Evolutionary conservation across 2,329 filamentous ascomycete genomes (phyloP), one percentile per base, ranked within the genome.

Genomic region (Apiospora phragmitis): DNA sequence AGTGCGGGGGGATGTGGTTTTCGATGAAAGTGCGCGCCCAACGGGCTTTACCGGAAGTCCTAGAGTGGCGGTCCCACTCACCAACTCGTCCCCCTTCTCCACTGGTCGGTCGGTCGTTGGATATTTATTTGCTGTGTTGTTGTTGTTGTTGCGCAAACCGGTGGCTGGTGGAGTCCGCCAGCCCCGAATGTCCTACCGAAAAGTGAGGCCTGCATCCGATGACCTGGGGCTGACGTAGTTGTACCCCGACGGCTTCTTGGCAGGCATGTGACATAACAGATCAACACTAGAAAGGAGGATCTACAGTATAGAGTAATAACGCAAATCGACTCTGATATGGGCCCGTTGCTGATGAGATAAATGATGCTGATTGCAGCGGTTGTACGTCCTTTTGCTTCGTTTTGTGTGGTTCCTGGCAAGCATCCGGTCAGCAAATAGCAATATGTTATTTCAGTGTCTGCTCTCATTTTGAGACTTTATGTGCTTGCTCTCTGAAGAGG

Each of bases 1-100:
- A 35, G 65, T 67, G 65, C 65, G 65, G 65, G 65, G 65, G 65
- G 65, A 21, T n/a, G 65, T 38, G 55, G 55, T 38, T 38, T 38
- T 62, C 55, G 55, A 62, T 38, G 24, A 1, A 62, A 62, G 55
- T 24, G 26, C 49, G 51, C 51, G 16, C 49, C 55, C 32, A 38
- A 38, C 55, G 32, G 29, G 32, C 55, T 32, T 62, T 32, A 14
- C 18, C 55, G 32, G 55, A 4, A 21, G 29, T 55, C 26, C 51
- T 35, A 59, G 51, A 21, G 26, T 21, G 55, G 26, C 11, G 55
- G 29, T 62, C 16, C 55, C 55, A 62, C 55, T 62, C 26, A n/a
- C n/a, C n/a, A n/a, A n/a, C n/a, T n/a, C n/a, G n/a, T n/a, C 32
- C 47, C 8, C 11, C 11, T 24, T 49, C 51, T 21, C 51, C 51